Evolutionary conservation across 106 monocot species (phyloP), one percentile per base, ranked within the genome.

Genomic region (Acorus gramineus): DNA sequence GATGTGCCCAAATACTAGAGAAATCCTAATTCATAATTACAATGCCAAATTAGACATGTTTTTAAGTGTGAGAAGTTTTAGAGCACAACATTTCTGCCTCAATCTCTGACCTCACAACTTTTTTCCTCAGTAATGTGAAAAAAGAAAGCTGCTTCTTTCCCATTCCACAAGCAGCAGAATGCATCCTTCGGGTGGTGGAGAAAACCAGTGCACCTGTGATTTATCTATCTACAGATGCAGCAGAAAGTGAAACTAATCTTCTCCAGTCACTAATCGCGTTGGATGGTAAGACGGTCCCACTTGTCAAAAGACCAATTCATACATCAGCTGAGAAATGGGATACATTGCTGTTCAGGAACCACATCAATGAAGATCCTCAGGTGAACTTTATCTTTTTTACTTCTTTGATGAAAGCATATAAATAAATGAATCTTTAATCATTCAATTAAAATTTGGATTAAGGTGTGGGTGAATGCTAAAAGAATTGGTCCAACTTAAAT

Each of bases 201-300:
- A 87, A 66, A 77, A 47, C 85, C 8, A 75, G 81, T 60, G 84
- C 87, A 44, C 91, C 85, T 2, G 75, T 85, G 2, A 79, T 98
- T 51, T 98, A 85, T 79, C 82, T 98, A 2, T 98, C 96, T 10
- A 98, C 96, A 7, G 96, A 91, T 81, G 96, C 87, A 42, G 87
- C 85, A 8, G 78, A 82, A 42, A 87, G 87, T 49, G 91, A 98
- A 70, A 88, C 85, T 11, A 65, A 73, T 73, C 81, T 98, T 68
- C 87, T 98, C 2, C 87, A 85, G 72, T 82, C 90, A 7, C 47
- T 91, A 49, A 72, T 98, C 65, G 77, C 75, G 14, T 62, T 77
- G 52, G 60, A 81, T 56, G 79, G 66, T 45, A 87, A 81, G 70
- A 42, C 66, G 12, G 62, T 98, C 10, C 82, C 87, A 3, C 63